These are phyloP conservation scores for Populus hybrid DNA, from an alignment of 441 rosid genomes.

Conservation along the genomic window DNA sequence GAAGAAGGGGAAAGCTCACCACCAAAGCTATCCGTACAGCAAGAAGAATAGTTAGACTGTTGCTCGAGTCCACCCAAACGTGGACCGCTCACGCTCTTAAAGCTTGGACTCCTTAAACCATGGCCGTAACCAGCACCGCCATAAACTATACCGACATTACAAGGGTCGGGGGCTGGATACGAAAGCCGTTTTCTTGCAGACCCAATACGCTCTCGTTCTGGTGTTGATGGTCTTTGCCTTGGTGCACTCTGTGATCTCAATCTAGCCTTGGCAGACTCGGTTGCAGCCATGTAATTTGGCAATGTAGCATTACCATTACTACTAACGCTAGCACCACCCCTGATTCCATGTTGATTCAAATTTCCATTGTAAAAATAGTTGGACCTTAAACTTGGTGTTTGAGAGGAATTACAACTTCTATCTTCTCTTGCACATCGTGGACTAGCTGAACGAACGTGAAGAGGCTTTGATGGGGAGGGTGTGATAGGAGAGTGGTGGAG, in stretches of 20 bases:
- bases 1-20: constrained; percentile 84
- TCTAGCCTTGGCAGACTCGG: constrained; percentile 63
- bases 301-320: constrained; percentile 35
- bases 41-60: constrained; percentile 77
- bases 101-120: constrained; percentile 80
- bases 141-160: constrained; percentile 32
- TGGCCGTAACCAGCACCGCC: constrained; percentile 25
- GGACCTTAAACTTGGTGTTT: constrained; percentile 86
- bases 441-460: constrained; percentile 77
- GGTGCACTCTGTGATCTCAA: constrained; percentile 84
- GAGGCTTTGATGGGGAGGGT: constrained; percentile 76
- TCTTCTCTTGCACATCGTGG: constrained; percentile 67
- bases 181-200: constrained; percentile 72
- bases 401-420: constrained; percentile 55
- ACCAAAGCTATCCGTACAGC: constrained; percentile 70
- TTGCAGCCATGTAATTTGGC: constrained; percentile 54
- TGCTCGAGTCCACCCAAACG: constrained; percentile 65
- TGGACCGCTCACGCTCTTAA: constrained; percentile 62
- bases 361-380: constrained; percentile 50
- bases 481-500: constrained; percentile 49
- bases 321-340: constrained; percentile 27
- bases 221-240: constrained; percentile 77
- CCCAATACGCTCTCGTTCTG: constrained; percentile 64
- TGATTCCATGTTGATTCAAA: constrained; percentile 30
- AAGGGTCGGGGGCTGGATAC: constrained; percentile 57